Evolutionary conservation across 2,329 filamentous ascomycete genomes (phyloP), one percentile per base, ranked within the genome.

Genomic region (Truncatella angustata): DNA sequence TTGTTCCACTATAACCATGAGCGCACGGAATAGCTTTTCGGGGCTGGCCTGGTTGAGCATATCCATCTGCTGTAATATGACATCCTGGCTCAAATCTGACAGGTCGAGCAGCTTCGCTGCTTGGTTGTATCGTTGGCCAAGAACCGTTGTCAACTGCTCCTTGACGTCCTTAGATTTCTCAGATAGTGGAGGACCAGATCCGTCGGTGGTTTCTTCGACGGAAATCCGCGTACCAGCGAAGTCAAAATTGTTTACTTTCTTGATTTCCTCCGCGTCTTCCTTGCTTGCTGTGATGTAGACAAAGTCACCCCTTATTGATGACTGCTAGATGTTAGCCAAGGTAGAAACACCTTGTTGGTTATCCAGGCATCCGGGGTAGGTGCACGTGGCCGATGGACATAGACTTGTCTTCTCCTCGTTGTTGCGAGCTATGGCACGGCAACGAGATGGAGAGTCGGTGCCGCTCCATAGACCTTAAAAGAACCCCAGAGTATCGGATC

Each of bases 21-120:
- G 78, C 1, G 90, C 93, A 49, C 89, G 90, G 72, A 97, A 97
- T 56, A 96, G 89, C 68, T 97, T 99, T 57, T 88, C 82, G 42
- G 88, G 85, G 1, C 85, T 86, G 3, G 86, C 84, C 53, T 80
- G 82, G 10, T 84, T 81, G 66, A 96, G 91, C 63, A 93, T 88
- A 34, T 89, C 89, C 70, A 91, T 85, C 37, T 81, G 77, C 50
- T 85, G 76, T 4, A 97, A 80, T 53, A 86, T 82, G 2, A 83
- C 73, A 62, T 97, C 93, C 44, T 81, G 75, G 28, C 82, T 86
- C 9, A 97, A 81, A 1, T 80, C 77, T n/a, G 90, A 91, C 9
- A 99, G 82, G 64, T 96, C 85, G 35, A 97, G 80, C 1, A 97
- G 75, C 70, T 95, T 96, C 49, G 77, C 75, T 5, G 78, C 76